These are phyloP conservation scores for Cephalotrichum gorgonifer DNA, from an alignment of 2,329 filamentous ascomycete species.

Conservation along the genomic window DNA sequence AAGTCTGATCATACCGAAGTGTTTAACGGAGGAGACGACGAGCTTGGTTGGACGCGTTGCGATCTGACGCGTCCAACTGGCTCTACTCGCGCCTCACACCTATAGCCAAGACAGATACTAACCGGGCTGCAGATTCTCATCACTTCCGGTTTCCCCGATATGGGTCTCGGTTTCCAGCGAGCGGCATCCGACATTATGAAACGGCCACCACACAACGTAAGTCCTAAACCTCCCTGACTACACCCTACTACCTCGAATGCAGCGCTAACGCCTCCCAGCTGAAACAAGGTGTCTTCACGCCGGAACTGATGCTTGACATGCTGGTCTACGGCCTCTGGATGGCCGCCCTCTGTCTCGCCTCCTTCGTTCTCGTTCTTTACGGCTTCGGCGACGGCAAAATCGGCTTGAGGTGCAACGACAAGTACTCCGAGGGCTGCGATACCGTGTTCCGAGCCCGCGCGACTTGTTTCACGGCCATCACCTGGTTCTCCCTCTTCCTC, in stretches of 20 bases:
- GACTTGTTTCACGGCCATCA: conserved; percentile 56
- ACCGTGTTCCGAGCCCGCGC: conserved; percentile 54
- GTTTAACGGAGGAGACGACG: no score
- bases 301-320: conserved; percentile 53
- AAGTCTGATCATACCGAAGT: no score
- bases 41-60: no score
- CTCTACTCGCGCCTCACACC: no score
- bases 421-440: conserved; percentile 39
- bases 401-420: conserved; percentile 46
- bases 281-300: conserved; percentile 49
- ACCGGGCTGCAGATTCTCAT: no score
- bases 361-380: conserved; percentile 51
- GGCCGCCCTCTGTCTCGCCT: conserved; percentile 45
- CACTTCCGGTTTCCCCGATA: conserved; percentile 59
- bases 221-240: conserved; percentile 4
- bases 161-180: conserved; percentile 60
- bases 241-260: background rate
- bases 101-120: no score
- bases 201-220: conserved; percentile 51
- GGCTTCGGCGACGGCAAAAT: conserved; percentile 43
- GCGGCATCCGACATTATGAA: conserved; percentile 57
- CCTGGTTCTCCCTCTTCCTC: conserved; percentile 58
- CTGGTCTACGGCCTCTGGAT: conserved; percentile 55
- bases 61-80: no score
- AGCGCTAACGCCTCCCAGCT: conserved; percentile 13